Base-by-base conservation (phyloP, 768 basidiomycete genomes). In the Lyophyllum decastes region DNA sequence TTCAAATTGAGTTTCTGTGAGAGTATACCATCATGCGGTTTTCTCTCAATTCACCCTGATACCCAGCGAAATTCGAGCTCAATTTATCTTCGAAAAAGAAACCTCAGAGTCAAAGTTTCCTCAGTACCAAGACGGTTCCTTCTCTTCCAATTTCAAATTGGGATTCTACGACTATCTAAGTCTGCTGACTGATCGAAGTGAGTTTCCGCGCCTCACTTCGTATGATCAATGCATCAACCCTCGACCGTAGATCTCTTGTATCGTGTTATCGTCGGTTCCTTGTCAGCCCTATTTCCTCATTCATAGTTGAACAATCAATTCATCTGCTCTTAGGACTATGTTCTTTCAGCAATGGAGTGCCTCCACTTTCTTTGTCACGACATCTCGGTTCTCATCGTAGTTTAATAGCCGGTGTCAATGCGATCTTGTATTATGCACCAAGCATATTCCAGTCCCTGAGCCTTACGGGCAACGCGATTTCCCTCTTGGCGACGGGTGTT, bases 321-420 rank as follows among this genome's bases (percentile, higher is more conserved):
- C 45, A 64, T 21, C 25, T 14, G 17, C 45, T 22, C 47, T 4
- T 52, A 83, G 82, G 59, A 84, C 76, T 41, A 93, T 87, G 89
- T 88, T 86, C 75, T 91, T 89, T 78, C 90, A 91, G 67, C 89
- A 91, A 71, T 91, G 89, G 88, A 90, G 88, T 69, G 57, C 56
- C 72, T 68, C 4, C 3, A 35, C 12, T 50, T 17, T 25, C 38
- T 51, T 5, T 11, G 38, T 17, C 2, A 24, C 11, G 22, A 22
- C 10, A 14, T 35, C 24, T 52, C 26, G 26, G 17, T 30, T 4
- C 40, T 55, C 47, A 25, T 64, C 12, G 45, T 47, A 46, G 34
- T 14, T 46, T 41, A 50, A 25, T 55, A 76, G 73, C 76, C 27
- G 90, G 89, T 59, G 79, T 89, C 64, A 89, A 90, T 62, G 87